Evolutionary conservation across 768 basidiomycete species (phyloP), one percentile per base, ranked within the genome.

Genomic region (Neoboletus brunneissimus): DNA sequence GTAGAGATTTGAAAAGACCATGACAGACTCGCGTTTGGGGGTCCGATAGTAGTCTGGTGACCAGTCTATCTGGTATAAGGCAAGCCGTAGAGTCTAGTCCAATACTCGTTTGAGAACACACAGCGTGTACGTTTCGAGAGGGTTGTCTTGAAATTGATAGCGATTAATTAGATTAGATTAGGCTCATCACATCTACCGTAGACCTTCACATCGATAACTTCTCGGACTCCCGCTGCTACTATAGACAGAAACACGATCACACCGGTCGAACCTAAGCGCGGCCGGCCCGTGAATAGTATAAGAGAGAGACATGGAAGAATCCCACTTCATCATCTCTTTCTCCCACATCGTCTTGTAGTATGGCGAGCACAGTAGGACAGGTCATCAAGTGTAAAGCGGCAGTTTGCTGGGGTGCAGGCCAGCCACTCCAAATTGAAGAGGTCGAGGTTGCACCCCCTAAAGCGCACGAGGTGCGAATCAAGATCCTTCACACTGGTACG

Each of bases 361-460:
- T 93, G 91, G 84, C 88, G 38, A 77, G 76, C 59, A 93, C 91
- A 47, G 77, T 72, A 64, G 93, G 94, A 60, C 86, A 90, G 72
- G 71, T 73, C 72, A 78, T 96, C 85, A 82, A 84, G 68, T 82
- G 96, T 79, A 96, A 93, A 73, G 95, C 93, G 34, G 91, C 92
- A 38, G 87, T 99, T 56, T 96, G 94, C 73, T 99, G 96, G 97
- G 92, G 81, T 53, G 94, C 95, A 13, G 89, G 89, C 62, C 82
- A 93, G 72, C 83, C 82, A 47, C 83, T 98, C 59, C 85, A 87
- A 67, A 76, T 98, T 66, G 96, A 98, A 74, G 86, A 93, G 38
- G 86, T 99, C 64, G 89, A 97, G 66, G 97, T 99, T 22, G 91
- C 89, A 20, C 95, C 96, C 47, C 97, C 97, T 38, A 78, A 77